Evolutionary conservation across 2,329 filamentous ascomycete genomes (phyloP), one percentile per base, ranked within the genome.

Genomic region (Colletotrichum limetticola): DNA sequence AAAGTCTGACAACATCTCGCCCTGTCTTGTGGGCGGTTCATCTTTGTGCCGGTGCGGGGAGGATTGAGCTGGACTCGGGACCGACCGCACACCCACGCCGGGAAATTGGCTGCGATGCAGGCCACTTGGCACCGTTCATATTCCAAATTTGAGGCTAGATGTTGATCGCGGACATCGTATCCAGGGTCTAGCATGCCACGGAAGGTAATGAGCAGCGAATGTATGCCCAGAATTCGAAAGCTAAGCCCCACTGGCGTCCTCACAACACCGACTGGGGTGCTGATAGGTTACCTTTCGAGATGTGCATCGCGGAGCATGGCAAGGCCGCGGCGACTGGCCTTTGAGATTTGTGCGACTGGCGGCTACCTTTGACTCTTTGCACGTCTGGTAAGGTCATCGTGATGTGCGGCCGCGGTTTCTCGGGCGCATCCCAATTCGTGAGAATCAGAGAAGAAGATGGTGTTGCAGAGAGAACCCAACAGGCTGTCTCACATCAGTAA

Each of bases 361-460:
- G 59, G 30, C 55, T 66, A 52, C 24, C 55, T 53, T 26, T 37
- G 19, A 24, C 26, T 64, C 53, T 60, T 60, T 30, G 42, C 42
- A 32, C 52, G 70, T 55, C 16, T 16, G 60, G 66, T 32, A 59
- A 30, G 37, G 66, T 14, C n/a, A 32, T 59, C 24, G 46, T 24
- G 66, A 32, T 65, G 70, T 57, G 42, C 42, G 42, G 66, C 16
- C 66, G 70, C 66, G 70, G 70, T 60, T 65, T 56, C 60, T 24
- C 66, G 70, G 66, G 30, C 35, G 60, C 30, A 11, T 65, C 55
- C 70, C 70, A 72, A 72, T 72, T 72, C 49, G 70, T 28, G 60
- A 22, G 16, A 42, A 32, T 46, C 56, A 26, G 32, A 37, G 70
- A 26, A 64, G 9, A 49, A 46, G 28, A 16, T 59, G 53, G 22